Evolutionary conservation across 495 filamentous ascomycete species (phyloP).

Genomic region (Podospora sp.): DNA sequence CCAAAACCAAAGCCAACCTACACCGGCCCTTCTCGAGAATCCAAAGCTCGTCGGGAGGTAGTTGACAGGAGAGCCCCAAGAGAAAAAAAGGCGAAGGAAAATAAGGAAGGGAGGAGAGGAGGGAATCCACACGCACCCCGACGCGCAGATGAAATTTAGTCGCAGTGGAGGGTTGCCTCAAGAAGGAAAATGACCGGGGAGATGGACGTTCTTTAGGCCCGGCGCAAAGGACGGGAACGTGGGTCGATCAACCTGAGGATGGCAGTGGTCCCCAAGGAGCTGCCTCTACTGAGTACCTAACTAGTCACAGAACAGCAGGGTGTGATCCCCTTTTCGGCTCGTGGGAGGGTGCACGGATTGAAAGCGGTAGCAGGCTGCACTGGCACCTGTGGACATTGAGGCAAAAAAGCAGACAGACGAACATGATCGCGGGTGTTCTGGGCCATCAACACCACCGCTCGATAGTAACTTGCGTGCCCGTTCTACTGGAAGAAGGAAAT

Average conservation of each 20-base stretch:
- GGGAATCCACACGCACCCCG: slow-evolving; percentile 28
- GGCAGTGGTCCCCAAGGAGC: slow-evolving; percentile 1
- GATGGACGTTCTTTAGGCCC: slow-evolving; percentile 38
- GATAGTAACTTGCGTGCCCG: background rate
- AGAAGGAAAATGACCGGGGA: slow-evolving; percentile 38
- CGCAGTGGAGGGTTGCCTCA: slow-evolving; percentile 38
- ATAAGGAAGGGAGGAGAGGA: slow-evolving; percentile 23
- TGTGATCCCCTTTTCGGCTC: slow-evolving; percentile 32
- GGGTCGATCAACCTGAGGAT: slow-evolving; percentile 40
- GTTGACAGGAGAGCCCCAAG: slow-evolving; percentile 28
- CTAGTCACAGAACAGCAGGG: slow-evolving; percentile 13
- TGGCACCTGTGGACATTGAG: slow-evolving; percentile 5
- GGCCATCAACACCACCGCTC: background rate
- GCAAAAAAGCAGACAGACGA: background rate
- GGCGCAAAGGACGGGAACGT: slow-evolving; percentile 37
- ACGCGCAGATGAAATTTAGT: slow-evolving; percentile 34
- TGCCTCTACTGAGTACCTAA: slow-evolving; percentile 21
- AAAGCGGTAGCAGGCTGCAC: slow-evolving; percentile 18
- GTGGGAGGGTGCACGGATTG: slow-evolving; percentile 22
- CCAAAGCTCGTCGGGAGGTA: slow-evolving; percentile 23
- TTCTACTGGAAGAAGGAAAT: background rate
- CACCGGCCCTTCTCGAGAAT: slow-evolving; percentile 19
- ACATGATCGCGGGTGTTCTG: slow-evolving; percentile 1
- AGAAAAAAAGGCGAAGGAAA: slow-evolving; percentile 25
- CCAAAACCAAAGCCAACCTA: slow-evolving; percentile 19